phyloP scores from a whole-genome alignment of 768 basidiomycete genomes.

The Termitomyces sp. region DNA sequence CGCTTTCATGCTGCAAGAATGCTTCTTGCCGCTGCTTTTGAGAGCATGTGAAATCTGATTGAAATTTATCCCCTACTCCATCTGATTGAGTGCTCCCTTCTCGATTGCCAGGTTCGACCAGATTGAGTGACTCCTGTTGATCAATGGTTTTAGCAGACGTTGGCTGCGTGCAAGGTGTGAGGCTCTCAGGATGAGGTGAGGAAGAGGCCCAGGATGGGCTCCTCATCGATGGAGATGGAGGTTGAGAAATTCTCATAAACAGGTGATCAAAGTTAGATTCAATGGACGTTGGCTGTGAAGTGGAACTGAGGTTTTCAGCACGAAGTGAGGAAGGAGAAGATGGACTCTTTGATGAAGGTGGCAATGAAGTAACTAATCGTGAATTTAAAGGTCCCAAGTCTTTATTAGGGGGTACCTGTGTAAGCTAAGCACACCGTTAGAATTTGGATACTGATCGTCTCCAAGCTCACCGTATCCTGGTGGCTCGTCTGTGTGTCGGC shows the following conservation, averaged over 20 bases:
- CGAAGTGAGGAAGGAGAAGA: background rate
- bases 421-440: too few relatives aligned
- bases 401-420: too few relatives aligned
- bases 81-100: background rate
- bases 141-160: background rate
- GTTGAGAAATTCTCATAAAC: background rate
- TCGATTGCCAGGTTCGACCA: too few relatives aligned
- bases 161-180: background rate
- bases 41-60: background rate
- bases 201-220: background rate
- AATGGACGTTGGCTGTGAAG: background rate
- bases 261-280: background rate
- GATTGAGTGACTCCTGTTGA: too few relatives aligned
- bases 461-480: too few relatives aligned
- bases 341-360: background rate
- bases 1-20: background rate
- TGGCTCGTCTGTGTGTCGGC: too few relatives aligned
- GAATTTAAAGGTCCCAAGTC: background rate
- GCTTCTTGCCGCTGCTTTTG: slow-evolving; percentile 1
- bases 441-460: background rate
- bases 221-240: background rate
- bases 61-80: background rate
- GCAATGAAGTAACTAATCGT: background rate
- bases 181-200: background rate
- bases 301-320: background rate